Base-by-base conservation (phyloP, 192 early-diverging fungal species). In the Funneliformis geosporum region DNA sequence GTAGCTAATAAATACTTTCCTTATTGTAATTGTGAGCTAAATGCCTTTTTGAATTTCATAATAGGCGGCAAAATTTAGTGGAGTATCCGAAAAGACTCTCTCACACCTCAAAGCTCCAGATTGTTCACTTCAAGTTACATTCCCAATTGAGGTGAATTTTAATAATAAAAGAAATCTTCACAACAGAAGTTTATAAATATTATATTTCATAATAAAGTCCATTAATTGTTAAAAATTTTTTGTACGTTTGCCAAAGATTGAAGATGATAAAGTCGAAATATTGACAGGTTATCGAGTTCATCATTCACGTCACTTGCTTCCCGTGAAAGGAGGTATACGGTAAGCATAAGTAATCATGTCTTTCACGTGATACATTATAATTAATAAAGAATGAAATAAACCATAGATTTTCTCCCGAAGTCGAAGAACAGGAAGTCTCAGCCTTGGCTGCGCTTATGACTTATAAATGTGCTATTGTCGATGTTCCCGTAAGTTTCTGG, bases 401-500 rank as follows among this genome's bases (percentile, higher is more conserved):
- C 11, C 64, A n/a, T 25, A 66, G 64, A 44, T 95, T 88, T 85
- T 90, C 92, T 46, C 87, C 89, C 5, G 92, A 89, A 60, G 94
- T 95, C 38, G 93, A 95, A 80, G 81, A 94, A 50, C 91, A 95
- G 61, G 94, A 95, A 75, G 94, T 95, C 25, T 91, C 93, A 82
- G 94, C 94, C 10, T 87, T 95, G 66, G 92, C 94, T 21, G 90
- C 93, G 11, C 84, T 95, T 67, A 95, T 95, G 94, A 94, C 94
- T 46, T 95, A 88, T 86, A 95, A 95, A 86, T 94, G 93, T 80
- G 94, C 94, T 46, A 92, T 94, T 16, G 93, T 95, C 27, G 93
- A 95, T 80, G 94, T 95, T 77, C 94, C 94, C 69, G 64, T 66
- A 38, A 66, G 12, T 66, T 33, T 33, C 2, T 33, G 16, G 16